Base-by-base conservation (phyloP, 176 grass and related monocot genomes). In the Lolium rigidum region DNA sequence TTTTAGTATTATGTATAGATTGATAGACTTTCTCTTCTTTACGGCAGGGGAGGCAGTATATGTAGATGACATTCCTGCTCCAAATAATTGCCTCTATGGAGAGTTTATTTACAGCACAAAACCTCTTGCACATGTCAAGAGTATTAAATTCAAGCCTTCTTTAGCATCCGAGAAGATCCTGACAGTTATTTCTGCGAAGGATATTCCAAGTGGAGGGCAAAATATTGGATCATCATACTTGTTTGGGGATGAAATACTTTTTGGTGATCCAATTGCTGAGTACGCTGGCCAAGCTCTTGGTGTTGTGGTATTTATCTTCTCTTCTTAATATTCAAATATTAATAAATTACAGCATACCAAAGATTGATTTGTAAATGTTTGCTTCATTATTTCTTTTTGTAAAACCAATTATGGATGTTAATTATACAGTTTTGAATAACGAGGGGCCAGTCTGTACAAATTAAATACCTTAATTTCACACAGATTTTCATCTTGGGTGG, bases 51-150 rank as follows among this genome's bases (percentile, higher is more conserved):
- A 97, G 85, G 92, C 90, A 2, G 48, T 98, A 28, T 98, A 98
- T 87, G 93, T 98, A 20, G 95, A 98, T 83, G 95, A 98, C 77
- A 88, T 93, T 87, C 84, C 88, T 66, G 20, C 84, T 65, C 95
- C 95, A 60, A 94, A 89, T 20, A 87, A 97, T 60, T 94, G 92
- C 43, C 88, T 97, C 1, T 74, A 90, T 47, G 93, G 91, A 74
- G 95, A 94, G 87, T 98, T 93, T 85, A 81, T 98, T 82, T 98
- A 95, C 61, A 98, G 91, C 85, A 73, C 93, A 44, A 73, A 64
- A 52, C 91, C 95, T 31, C 81, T 92, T 74, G 91, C 95, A 85
- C 76, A 85, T 83, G 85, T 95, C 37, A 90, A 85, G 60, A 87
- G 80, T 51, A 93, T 98, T 66, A 81, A 82, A 20, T 93, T 98